A percentile compares a stretch with the other conserved stretches of the same genome.
These are phyloP conservation scores for Acanthochlamys bracteata DNA, from an alignment of 106 monocot genomes.

Conservation along the genomic window DNA sequence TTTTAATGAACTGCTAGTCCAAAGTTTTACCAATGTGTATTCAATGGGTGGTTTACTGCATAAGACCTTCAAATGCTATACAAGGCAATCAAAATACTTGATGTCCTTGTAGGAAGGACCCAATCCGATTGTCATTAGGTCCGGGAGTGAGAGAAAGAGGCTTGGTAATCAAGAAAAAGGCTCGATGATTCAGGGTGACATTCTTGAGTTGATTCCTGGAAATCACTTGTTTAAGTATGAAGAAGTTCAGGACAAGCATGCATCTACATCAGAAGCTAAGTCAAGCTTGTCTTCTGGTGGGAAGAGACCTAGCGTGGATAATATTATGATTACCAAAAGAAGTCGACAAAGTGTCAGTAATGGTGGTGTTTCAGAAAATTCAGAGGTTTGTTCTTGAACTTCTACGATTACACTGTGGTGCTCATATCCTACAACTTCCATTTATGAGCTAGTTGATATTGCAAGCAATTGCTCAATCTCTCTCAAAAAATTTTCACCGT, in stretches of 20 bases:
- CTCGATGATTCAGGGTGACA: slow-evolving; percentile 48
- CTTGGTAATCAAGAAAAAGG: slow-evolving; percentile 43
- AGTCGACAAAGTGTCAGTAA: slow-evolving; percentile 33
- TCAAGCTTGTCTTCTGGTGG: slow-evolving; percentile 17
- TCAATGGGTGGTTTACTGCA: too few species aligned
- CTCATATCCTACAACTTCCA: too few species aligned
- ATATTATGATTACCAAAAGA: slow-evolving; percentile 9
- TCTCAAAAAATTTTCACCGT: too few species aligned
- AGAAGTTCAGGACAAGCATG: slow-evolving; percentile 16
- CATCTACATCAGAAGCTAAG: slow-evolving; percentile 13
- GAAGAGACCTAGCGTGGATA: slow-evolving; percentile 23
- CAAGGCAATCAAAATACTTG: too few species aligned
- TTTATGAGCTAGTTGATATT: too few species aligned
- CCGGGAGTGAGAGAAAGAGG: slow-evolving; percentile 42
- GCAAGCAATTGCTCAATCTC: too few species aligned
- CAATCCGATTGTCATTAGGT: slow-evolving; percentile 62
- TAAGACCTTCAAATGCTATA: too few species aligned
- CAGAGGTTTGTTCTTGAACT: slow-evolving; percentile 32
- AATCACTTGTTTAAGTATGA: slow-evolving; percentile 59
- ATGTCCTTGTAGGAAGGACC: slow-evolving; percentile 66
- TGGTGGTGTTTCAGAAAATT: slow-evolving; percentile 31
- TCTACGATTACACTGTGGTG: background rate
- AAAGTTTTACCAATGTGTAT: too few species aligned
- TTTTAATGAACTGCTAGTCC: too few species aligned
- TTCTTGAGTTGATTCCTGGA: slow-evolving; percentile 89